A percentile compares a stretch with the other conserved stretches of the same genome.
phyloP scores from a whole-genome alignment of 2,329 filamentous ascomycete genomes.

The Pseudocercospora pini-densiflorae region DNA sequence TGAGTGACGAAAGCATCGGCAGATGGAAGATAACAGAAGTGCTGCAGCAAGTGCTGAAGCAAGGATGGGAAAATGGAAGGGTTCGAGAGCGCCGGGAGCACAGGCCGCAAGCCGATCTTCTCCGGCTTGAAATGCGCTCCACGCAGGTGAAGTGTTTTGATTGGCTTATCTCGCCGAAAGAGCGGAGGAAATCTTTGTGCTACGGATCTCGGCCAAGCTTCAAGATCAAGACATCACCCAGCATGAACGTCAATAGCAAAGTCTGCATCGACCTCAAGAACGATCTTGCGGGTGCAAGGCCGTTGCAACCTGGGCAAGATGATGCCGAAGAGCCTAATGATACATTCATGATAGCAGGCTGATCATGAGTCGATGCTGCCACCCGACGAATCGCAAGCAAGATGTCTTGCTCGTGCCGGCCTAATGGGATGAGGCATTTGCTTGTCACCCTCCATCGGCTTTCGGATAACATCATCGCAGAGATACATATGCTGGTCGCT shows the following conservation, averaged over 20 bases:
- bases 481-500: no score
- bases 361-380: background rate
- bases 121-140: background rate
- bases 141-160: background rate
- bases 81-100: slow-evolving; percentile 1
- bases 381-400: background rate
- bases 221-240: background rate
- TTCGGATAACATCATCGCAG: no score
- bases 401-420: background rate
- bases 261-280: background rate
- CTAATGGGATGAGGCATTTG: background rate
- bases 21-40: slow-evolving; percentile 3
- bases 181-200: background rate
- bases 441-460: background rate
- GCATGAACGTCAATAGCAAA: background rate
- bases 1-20: background rate
- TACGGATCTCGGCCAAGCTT: background rate
- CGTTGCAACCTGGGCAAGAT: no score
- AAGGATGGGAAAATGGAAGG: slow-evolving; percentile 5
- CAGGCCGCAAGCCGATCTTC: background rate
- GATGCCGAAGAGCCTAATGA: no score
- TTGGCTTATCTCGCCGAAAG: background rate
- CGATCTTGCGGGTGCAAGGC: background rate
- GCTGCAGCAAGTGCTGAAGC: background rate
- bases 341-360: background rate